phyloP scores from a whole-genome alignment of 2,329 filamentous ascomycete species.

The Fusarium armeniacum region DNA sequence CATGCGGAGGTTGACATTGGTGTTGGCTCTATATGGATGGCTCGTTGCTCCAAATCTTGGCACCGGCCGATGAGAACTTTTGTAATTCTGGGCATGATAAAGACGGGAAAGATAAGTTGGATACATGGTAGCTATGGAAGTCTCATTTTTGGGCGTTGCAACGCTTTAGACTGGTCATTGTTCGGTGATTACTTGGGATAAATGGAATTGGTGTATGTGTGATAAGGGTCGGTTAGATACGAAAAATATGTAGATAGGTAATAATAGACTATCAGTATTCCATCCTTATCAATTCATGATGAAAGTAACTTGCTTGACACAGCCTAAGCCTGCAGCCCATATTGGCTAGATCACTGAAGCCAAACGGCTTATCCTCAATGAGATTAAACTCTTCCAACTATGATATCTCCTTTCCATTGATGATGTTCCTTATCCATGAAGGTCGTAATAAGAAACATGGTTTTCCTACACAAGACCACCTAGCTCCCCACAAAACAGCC shows the following conservation, averaged over 20 bases:
- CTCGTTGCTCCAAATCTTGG: constrained; percentile 16
- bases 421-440: background rate
- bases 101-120: constrained; percentile 35
- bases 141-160: background rate
- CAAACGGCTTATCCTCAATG: too few species aligned
- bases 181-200: constrained; percentile 4
- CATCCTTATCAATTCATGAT: background rate
- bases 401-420: background rate
- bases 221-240: constrained; percentile 22
- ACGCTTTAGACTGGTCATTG: background rate
- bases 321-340: background rate
- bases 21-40: constrained; percentile 18
- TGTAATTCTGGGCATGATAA: constrained; percentile 42
- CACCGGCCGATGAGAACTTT: constrained; percentile 39
- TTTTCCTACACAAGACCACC: constrained; percentile 13
- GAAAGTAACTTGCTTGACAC: background rate
- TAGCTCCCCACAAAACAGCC: constrained; percentile 15
- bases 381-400: background rate
- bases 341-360: background rate
- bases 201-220: background rate
- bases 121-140: constrained; percentile 1
- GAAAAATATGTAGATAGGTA: constrained; percentile 17
- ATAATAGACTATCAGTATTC: background rate
- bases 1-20: constrained; percentile 16
- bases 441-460: constrained; percentile 5